These are phyloP conservation scores for Silene uniflora DNA, from an alignment of 148 eudicot genomes.

Conservation along the genomic window DNA sequence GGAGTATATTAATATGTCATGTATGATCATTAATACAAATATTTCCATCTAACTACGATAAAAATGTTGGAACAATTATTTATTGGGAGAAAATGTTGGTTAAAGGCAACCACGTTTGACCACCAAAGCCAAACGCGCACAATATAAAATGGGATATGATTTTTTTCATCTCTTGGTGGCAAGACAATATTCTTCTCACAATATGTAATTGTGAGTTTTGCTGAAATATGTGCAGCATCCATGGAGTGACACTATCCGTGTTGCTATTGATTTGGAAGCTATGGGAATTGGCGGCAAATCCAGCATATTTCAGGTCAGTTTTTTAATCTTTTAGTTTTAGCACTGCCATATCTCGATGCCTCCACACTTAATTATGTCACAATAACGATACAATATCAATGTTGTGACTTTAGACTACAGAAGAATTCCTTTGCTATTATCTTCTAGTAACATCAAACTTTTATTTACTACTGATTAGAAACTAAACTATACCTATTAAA, in stretches of 20 bases:
- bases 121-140: too few species aligned
- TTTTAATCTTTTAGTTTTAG: background rate
- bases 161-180: background rate
- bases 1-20: too few species aligned
- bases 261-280: conserved; percentile 95
- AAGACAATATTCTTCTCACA: background rate
- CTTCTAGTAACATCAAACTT: background rate
- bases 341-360: background rate
- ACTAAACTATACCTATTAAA: background rate
- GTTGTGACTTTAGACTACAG: background rate
- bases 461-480: conserved; percentile 6
- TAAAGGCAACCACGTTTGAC: too few species aligned
- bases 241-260: conserved; percentile 75
- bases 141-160: too few species aligned
- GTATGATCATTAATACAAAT: too few species aligned
- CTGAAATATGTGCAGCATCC: conserved; percentile 63
- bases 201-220: conserved; percentile 7
- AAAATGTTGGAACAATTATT: too few species aligned
- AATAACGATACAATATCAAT: background rate
- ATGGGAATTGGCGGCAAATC: conserved; percentile 95
- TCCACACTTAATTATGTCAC: background rate
- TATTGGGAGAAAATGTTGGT: too few species aligned
- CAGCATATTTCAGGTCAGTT: conserved; percentile 74
- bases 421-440: background rate
- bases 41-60: too few species aligned